Conservation (phyloP, 306 rosid species). For the Cucurbita moschata region DNA sequence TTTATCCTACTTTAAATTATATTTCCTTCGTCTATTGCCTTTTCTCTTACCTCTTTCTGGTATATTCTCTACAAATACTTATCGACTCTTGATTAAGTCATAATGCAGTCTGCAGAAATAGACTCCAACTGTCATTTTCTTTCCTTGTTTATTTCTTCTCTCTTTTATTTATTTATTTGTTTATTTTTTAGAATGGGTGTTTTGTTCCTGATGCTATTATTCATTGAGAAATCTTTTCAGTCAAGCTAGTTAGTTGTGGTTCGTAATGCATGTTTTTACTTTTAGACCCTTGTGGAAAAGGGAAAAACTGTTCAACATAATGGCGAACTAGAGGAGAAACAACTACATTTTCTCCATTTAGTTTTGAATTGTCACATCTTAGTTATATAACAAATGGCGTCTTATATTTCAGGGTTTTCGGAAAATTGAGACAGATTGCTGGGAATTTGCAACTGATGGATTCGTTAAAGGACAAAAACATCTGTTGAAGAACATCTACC, state of each 20-base stretch:
- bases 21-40: not conserved
- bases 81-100: not conserved
- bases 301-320: not conserved
- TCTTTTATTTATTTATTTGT: not conserved
- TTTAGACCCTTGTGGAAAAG: not conserved
- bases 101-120: not conserved
- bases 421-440: slow-evolving; percentile 68
- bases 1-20: not conserved
- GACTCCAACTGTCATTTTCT: not conserved
- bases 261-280: not conserved
- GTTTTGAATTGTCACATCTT: not conserved
- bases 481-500: slow-evolving; percentile 49
- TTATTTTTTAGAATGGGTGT: not conserved
- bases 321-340: not conserved
- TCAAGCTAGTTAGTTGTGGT: not conserved
- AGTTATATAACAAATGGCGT: slow-evolving; percentile 1
- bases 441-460: slow-evolving; percentile 77
- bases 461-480: slow-evolving; percentile 65
- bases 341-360: not conserved
- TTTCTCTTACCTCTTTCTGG: not conserved
- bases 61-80: not conserved
- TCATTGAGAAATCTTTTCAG: not conserved
- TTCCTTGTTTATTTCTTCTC: not conserved
- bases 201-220: not conserved
- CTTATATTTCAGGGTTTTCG: slow-evolving; percentile 67